Percentiles rank a stretch among this genome's conserved stretches.
Conservation (phyloP, 371 early-diverging fungal genomes). For the Haplosporangium sp. region DNA sequence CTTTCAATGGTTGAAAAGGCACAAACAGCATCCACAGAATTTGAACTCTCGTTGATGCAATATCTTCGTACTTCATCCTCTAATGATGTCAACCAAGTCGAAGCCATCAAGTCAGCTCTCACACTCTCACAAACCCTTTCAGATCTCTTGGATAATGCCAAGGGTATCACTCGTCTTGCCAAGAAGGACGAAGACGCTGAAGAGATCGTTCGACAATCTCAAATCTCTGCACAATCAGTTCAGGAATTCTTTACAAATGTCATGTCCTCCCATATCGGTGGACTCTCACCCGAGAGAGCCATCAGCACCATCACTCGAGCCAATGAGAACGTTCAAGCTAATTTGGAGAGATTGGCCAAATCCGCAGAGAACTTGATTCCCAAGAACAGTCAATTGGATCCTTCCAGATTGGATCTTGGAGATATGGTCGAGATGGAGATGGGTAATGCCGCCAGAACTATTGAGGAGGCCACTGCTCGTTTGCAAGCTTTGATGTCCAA, state of each 20-base stretch:
- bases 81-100: constrained; percentile 78
- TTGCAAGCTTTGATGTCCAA: constrained; percentile 83
- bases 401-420: constrained; percentile 79
- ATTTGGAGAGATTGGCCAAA: constrained; percentile 77
- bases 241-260: constrained; percentile 88
- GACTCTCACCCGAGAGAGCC: constrained; percentile 76
- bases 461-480: constrained; percentile 90
- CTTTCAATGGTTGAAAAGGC: constrained; percentile 92
- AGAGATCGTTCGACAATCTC: constrained; percentile 78
- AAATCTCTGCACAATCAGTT: constrained; percentile 71
- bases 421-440: constrained; percentile 95
- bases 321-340: constrained; percentile 81
- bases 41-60: constrained; percentile 80
- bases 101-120: constrained; percentile 86
- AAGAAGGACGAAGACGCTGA: constrained; percentile 85
- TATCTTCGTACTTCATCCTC: constrained; percentile 79
- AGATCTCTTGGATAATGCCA: constrained; percentile 88
- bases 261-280: constrained; percentile 81
- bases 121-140: constrained; percentile 85
- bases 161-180: constrained; percentile 90
- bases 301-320: constrained; percentile 79
- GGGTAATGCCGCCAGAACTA: constrained; percentile 91
- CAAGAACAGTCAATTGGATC: constrained; percentile 62
- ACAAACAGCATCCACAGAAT: constrained; percentile 81
- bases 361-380: constrained; percentile 83